Evolutionary conservation across 1,139 yeast genomes (phyloP).

Genomic region (Magnusiomyces starmeri): DNA sequence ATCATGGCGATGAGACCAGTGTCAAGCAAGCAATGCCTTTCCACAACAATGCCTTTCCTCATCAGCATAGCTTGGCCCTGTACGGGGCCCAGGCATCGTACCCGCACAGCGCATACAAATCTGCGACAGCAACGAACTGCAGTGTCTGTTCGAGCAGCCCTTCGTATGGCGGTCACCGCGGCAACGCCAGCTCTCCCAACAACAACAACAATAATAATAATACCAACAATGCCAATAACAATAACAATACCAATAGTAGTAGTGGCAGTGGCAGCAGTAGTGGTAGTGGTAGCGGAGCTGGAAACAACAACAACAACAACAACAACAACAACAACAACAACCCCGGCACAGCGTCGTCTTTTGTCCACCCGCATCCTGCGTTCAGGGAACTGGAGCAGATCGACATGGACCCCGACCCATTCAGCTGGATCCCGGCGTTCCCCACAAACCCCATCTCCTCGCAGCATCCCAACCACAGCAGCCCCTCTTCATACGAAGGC

Average conservation of each 20-base stretch:
- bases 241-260: conserved; percentile 9
- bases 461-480: background rate
- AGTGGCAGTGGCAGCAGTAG: conserved; percentile 8
- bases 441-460: background rate
- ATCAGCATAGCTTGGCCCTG: too few relatives aligned
- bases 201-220: background rate
- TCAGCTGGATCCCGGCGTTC: conserved; percentile 8
- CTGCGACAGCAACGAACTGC: background rate
- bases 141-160: too few relatives aligned
- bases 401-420: conserved; percentile 23
- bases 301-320: conserved; percentile 7
- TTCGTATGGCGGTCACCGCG: background rate
- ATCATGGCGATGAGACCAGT: too few relatives aligned
- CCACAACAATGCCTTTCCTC: too few relatives aligned
- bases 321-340: conserved; percentile 8
- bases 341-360: conserved; percentile 10
- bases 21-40: background rate
- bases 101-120: background rate
- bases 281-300: background rate
- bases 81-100: too few relatives aligned
- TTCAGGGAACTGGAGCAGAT: conserved; percentile 24
- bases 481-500: conserved; percentile 19
- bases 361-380: conserved; percentile 18
- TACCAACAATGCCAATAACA: conserved; percentile 5
- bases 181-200: background rate